These are phyloP conservation scores for Abelmoschus esculentus DNA, from an alignment of 345 rosid species.

Conservation along the genomic window DNA sequence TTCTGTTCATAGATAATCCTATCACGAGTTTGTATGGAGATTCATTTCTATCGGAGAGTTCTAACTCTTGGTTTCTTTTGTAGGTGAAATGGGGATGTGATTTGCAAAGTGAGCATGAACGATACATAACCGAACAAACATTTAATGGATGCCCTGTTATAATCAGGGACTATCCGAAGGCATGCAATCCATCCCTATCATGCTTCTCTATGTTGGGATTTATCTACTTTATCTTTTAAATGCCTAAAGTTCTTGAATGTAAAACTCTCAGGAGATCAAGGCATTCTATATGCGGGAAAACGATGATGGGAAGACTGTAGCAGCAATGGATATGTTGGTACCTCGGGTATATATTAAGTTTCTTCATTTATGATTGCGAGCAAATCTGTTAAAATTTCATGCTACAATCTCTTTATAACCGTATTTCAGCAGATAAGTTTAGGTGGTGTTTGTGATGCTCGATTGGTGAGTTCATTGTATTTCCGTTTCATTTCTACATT, in stretches of 20 bases:
- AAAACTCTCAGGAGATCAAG: constrained; percentile 63
- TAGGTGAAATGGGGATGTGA: constrained; percentile 98
- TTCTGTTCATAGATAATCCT: neutral
- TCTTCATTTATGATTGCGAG: neutral
- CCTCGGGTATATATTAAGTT: constrained; percentile 58
- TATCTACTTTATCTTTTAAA: neutral
- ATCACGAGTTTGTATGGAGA: neutral
- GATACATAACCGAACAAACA: constrained; percentile 79
- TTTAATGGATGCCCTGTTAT: constrained; percentile 82
- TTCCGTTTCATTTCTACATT: constrained; percentile 1
- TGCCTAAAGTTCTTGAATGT: constrained; percentile 11
- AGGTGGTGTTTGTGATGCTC: neutral
- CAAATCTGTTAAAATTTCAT: neutral
- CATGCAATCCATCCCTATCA: constrained; percentile 8
- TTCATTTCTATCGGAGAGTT: neutral
- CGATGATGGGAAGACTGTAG: constrained; percentile 94
- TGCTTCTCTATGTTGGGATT: neutral
- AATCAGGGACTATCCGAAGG: constrained; percentile 94
- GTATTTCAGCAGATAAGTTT: too few relatives aligned
- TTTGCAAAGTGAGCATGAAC: constrained; percentile 98
- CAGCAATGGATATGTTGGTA: constrained; percentile 97
- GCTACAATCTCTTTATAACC: too few relatives aligned
- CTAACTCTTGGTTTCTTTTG: neutral
- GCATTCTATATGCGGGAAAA: constrained; percentile 98
- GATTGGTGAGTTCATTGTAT: neutral